Conservation (phyloP, 371 early-diverging fungal genomes). For the Mucor plumbeus region DNA sequence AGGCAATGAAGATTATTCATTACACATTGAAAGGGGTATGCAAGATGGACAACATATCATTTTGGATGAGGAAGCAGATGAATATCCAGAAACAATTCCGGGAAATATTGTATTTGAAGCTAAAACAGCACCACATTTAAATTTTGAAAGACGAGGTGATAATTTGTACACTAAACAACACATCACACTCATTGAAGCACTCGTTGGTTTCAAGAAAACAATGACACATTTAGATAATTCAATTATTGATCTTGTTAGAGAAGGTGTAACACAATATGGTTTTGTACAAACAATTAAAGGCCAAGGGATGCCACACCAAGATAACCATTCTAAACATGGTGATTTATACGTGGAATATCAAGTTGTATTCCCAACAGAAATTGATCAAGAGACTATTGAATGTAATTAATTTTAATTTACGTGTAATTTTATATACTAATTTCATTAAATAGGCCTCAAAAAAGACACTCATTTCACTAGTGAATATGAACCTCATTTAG, state of each 20-base stretch:
- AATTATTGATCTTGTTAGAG: constrained; percentile 63
- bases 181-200: constrained; percentile 86
- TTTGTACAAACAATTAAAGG: constrained; percentile 77
- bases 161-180: constrained; percentile 83
- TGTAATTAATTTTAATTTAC: constrained; percentile 24
- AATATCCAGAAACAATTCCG: constrained; percentile 84
- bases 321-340: constrained; percentile 72
- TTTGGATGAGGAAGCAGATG: constrained; percentile 92
- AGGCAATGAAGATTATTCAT: constrained; percentile 79
- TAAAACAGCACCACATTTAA: constrained; percentile 77
- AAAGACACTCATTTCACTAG: constrained; percentile 18
- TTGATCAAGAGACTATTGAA: constrained; percentile 46
- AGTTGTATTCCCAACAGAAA: constrained; percentile 81
- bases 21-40: constrained; percentile 91
- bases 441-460: constrained; percentile 21
- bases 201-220: constrained; percentile 85
- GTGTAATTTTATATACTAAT: too few species aligned
- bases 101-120: constrained; percentile 91
- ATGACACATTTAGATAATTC: constrained; percentile 88
- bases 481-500: constrained; percentile 14
- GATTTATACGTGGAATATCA: constrained; percentile 90
- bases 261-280: constrained; percentile 70
- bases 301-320: constrained; percentile 85
- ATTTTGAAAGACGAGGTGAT: constrained; percentile 82
- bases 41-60: constrained; percentile 75